Evolutionary conservation across 2,329 filamentous ascomycete species (phyloP), one percentile per base, ranked within the genome.

Genomic region (Aschersonia sp.): DNA sequence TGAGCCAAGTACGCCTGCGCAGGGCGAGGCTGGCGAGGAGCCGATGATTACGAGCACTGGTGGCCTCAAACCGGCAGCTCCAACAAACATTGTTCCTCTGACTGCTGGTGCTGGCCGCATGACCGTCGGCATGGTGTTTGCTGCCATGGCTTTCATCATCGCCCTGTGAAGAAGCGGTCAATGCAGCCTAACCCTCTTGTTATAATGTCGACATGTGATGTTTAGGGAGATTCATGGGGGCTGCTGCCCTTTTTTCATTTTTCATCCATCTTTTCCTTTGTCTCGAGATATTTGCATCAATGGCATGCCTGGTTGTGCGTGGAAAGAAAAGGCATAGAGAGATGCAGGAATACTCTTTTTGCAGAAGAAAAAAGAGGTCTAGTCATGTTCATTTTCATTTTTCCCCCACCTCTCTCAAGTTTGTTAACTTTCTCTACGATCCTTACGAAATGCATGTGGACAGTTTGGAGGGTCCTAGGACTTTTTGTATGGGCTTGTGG

Each of bases 391-490:
- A 22, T 22, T 22, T 22, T 22, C 22, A 22, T 22, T 22, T 22
- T 22, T 22, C 22, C 22, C 22, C 22, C 22, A 22, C 22, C 22
- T 22, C 22, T 22, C 22, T 22, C 22, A 22, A 22, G 22, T 22
- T 22, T 22, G 22, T 22, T 22, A 22, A 22, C 22, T 22, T 22
- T 22, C 22, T 22, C 22, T 69, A 76, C 73, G 72, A 74, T 76
- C 72, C 70, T 75, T 75, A 72, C 66, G 68, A 72, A 65, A 61
- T 60, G 40, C 54, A 58, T 50, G 50, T 57, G 55, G 53, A 57
- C 22, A 22, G 22, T 22, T 22, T 54, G 56, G 58, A 54, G 54
- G 53, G 56, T 49, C 51, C 40, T 37, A 37, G 50, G 55, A 22
- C 22, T 22, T 22, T 22, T 22, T 22, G 22, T 22, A 22, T 22